Evolutionary conservation across 2,329 filamentous ascomycete genomes (phyloP).

Genomic region (Mycocentrospora acerina): DNA sequence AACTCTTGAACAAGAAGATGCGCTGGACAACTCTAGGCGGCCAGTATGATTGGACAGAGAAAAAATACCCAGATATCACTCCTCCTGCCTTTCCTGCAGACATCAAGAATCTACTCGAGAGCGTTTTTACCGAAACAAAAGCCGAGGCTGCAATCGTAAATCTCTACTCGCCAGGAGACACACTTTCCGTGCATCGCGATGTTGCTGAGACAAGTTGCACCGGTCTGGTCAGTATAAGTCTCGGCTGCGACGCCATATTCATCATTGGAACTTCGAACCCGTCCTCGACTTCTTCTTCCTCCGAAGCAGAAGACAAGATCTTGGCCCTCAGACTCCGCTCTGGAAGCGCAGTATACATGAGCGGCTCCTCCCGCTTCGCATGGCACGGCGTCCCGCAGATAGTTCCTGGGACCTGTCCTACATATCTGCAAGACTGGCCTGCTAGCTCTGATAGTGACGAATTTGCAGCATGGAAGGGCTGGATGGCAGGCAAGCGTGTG

Average conservation of each 20-base stretch:
- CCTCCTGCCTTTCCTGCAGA: constrained; percentile 76
- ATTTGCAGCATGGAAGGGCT: constrained; percentile 75
- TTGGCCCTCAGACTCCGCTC: constrained; percentile 60
- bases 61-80: constrained; percentile 69
- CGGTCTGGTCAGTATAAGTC: constrained; percentile 79
- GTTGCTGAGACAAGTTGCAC: constrained; percentile 81
- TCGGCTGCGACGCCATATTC: constrained; percentile 90
- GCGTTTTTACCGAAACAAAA: constrained; percentile 72
- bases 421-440: constrained; percentile 75
- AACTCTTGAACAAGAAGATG: constrained; percentile 75
- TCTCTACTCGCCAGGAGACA: constrained; percentile 87
- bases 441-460: constrained; percentile 27
- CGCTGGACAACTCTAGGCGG: constrained; percentile 95
- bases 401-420: constrained; percentile 74
- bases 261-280: constrained; percentile 65
- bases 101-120: constrained; percentile 66
- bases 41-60: constrained; percentile 94
- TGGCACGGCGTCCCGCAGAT: constrained; percentile 97
- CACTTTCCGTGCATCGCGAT: constrained; percentile 88
- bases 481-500: constrained; percentile 85
- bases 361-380: constrained; percentile 74
- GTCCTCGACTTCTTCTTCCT: not conserved
- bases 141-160: constrained; percentile 93
- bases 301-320: constrained; percentile 21
- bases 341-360: constrained; percentile 91